phyloP scores from a whole-genome alignment of 2,329 filamentous ascomycete species.

The Chaetomiaceae sp. region DNA sequence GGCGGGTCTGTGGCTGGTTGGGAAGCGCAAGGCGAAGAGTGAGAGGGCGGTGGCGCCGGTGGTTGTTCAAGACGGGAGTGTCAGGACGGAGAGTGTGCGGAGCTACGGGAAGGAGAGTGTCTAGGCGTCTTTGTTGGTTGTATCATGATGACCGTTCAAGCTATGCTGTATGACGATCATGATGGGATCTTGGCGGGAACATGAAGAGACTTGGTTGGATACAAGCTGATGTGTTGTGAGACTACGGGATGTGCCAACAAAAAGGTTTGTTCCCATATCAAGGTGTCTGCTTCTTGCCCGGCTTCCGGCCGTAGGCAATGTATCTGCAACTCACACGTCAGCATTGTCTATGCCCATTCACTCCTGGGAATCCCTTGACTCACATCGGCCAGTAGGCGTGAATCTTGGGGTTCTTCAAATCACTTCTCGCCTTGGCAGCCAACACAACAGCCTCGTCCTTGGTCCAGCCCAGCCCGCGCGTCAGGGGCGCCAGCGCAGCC shows the following conservation, averaged over 20 bases:
- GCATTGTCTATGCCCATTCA: too few relatives aligned
- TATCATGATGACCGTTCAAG: too few relatives aligned
- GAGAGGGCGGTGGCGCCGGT: not conserved
- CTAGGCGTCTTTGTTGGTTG: not conserved
- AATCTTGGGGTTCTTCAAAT: slow-evolving; percentile 13
- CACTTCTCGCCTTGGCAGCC: slow-evolving; percentile 16
- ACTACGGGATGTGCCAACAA: too few relatives aligned
- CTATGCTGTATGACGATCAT: too few relatives aligned
- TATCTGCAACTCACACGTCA: not conserved
- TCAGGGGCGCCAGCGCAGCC: slow-evolving; percentile 28
- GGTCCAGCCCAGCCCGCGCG: slow-evolving; percentile 28
- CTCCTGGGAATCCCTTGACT: too few relatives aligned
- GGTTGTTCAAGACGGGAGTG: too few relatives aligned
- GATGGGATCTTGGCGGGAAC: too few relatives aligned
- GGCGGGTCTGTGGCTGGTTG: not conserved
- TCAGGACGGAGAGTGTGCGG: not conserved
- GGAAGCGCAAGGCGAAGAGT: not conserved
- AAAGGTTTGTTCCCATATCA: too few relatives aligned
- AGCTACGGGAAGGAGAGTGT: slow-evolving; percentile 8
- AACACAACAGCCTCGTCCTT: slow-evolving; percentile 27
- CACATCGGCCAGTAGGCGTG: slow-evolving; percentile 24
- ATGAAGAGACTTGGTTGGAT: too few relatives aligned
- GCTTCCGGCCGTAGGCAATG: slow-evolving; percentile 2
- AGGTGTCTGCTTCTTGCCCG: not conserved
- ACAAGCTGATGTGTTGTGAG: too few relatives aligned